These are phyloP conservation scores for Corynascus novoguineensis DNA, from an alignment of 495 filamentous ascomycete genomes.

Conservation along the genomic window DNA sequence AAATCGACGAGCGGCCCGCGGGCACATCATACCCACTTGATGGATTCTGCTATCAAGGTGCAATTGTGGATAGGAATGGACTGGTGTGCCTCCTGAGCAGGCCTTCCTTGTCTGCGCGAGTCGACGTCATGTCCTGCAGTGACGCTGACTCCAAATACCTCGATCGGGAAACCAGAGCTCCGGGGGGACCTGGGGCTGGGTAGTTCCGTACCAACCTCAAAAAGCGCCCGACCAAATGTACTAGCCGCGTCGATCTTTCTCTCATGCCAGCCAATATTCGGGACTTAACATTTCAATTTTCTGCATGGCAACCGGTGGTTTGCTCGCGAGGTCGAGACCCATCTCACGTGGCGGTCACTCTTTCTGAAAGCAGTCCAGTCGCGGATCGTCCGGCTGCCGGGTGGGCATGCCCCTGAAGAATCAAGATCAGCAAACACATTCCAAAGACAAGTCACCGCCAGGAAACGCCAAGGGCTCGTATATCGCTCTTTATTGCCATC, in stretches of 20 bases:
- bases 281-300: background rate
- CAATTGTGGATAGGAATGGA: too few relatives aligned
- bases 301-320: background rate
- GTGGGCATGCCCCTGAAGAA: background rate
- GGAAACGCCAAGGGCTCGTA: background rate
- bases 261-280: background rate
- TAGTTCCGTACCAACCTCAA: background rate
- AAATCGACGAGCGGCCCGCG: too few relatives aligned
- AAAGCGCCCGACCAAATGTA: too few relatives aligned
- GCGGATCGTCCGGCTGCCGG: background rate
- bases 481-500: background rate
- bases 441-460: background rate
- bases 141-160: background rate
- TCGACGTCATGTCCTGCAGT: background rate
- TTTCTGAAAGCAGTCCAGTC: background rate
- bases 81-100: too few relatives aligned
- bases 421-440: background rate
- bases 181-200: background rate
- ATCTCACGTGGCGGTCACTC: background rate
- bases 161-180: background rate
- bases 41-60: too few relatives aligned
- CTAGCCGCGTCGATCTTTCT: background rate
- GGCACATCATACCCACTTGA: too few relatives aligned
- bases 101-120: background rate
- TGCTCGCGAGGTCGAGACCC: too few relatives aligned